A percentile compares a stretch with the other conserved stretches of the same genome.
Conservation (phyloP, 1,139 yeast genomes). For the Meyerozyma carpophila region DNA sequence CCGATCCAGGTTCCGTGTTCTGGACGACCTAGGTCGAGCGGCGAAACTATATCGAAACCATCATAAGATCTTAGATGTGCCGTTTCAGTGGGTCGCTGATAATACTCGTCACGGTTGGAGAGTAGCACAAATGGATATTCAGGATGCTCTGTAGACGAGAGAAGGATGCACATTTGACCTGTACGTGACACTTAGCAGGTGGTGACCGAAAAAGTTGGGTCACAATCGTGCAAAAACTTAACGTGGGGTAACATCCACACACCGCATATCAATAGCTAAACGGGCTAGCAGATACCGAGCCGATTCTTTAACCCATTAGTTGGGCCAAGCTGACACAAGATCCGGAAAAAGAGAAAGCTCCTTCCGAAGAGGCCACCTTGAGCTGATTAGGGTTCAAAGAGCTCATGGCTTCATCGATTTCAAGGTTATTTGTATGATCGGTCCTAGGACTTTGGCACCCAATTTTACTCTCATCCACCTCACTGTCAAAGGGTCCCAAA, state of each 20-base stretch:
- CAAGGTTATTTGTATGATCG: neutral
- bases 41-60: conserved; percentile 48
- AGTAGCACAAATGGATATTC: conserved; percentile 65
- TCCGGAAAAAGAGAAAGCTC: neutral
- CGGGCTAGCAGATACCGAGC: neutral
- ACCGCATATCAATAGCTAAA: neutral
- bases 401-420: neutral
- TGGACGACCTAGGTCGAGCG: conserved; percentile 66
- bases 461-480: neutral
- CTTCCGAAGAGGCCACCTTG: neutral
- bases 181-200: neutral
- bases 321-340: neutral
- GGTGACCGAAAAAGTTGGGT: neutral
- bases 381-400: neutral
- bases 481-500: neutral
- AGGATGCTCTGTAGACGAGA: conserved; percentile 57
- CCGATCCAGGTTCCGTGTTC: conserved; percentile 96
- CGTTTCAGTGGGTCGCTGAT: conserved; percentile 61
- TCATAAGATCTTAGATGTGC: conserved; percentile 48
- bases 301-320: neutral
- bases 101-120: conserved; percentile 84
- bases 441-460: neutral
- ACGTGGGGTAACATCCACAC: neutral
- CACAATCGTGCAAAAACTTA: neutral
- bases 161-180: conserved; percentile 54